Conservation (phyloP, 495 filamentous ascomycete species). For the Aspergillus homomorphus region DNA sequence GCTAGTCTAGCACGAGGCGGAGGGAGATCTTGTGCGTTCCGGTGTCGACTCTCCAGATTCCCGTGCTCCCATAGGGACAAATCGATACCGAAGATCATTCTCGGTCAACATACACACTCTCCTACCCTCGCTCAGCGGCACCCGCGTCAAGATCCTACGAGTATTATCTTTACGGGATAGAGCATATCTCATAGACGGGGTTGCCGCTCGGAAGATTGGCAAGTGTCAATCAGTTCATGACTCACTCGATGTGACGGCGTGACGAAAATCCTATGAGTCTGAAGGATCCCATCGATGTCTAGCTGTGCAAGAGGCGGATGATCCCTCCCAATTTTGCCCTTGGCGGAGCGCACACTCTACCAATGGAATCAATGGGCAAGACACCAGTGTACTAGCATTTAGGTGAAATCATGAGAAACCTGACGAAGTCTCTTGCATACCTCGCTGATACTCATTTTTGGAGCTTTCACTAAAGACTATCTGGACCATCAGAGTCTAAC, state of each 20-base stretch:
- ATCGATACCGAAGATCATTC: no score
- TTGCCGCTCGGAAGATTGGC: not conserved
- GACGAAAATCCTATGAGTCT: not conserved
- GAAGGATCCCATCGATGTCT: no score
- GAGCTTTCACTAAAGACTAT: not conserved
- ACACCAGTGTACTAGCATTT: not conserved
- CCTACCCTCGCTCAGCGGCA: no score
- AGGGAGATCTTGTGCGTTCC: not conserved
- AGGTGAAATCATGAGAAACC: not conserved
- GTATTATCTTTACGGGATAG: no score
- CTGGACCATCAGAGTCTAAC: not conserved
- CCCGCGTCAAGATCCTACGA: no score
- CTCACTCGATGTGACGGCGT: not conserved
- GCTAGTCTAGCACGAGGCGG: not conserved
- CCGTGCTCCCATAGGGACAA: not conserved
- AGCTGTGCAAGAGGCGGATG: not conserved
- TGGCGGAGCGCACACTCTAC: not conserved
- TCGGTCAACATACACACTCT: no score
- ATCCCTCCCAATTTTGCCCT: not conserved
- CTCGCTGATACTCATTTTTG: not conserved
- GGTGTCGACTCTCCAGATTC: not conserved
- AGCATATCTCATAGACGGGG: not conserved
- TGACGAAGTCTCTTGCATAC: not conserved
- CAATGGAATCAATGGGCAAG: not conserved
- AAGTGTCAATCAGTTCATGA: not conserved